Conservation (phyloP, 2,329 filamentous ascomycete species). For the Penicillium sp. region DNA sequence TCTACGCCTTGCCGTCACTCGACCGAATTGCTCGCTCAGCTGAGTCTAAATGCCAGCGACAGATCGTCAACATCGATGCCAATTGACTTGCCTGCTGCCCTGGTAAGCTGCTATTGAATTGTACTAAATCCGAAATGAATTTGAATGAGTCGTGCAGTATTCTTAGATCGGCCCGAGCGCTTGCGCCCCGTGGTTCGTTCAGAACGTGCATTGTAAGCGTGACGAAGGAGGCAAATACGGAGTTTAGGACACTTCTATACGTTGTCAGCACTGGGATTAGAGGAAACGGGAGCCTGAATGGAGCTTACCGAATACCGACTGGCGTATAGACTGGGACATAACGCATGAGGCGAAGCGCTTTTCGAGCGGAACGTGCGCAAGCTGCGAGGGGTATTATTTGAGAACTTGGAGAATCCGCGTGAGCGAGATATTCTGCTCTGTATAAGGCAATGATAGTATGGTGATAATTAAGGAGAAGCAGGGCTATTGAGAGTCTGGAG, state of each 20-base stretch:
- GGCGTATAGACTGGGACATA: background rate
- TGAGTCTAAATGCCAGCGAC: background rate
- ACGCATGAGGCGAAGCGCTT: background rate
- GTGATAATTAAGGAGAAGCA: background rate
- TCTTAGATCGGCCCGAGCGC: background rate
- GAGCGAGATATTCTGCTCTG: background rate
- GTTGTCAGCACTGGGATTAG: background rate
- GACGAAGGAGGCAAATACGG: background rate
- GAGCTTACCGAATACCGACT: background rate
- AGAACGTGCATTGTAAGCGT: background rate
- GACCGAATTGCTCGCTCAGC: background rate
- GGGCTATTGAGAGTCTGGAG: background rate
- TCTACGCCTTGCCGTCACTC: background rate
- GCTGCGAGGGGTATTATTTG: background rate
- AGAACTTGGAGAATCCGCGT: background rate
- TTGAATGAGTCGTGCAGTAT: background rate
- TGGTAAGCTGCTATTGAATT: background rate
- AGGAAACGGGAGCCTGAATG: background rate
- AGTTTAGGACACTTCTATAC: background rate
- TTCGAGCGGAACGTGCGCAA: background rate
- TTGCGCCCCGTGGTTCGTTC: background rate
- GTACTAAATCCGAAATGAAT: background rate
- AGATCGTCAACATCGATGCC: background rate
- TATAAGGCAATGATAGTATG: background rate
- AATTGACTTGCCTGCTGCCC: background rate